Conservation (phyloP, 2,329 filamentous ascomycete genomes). For the Apiospora phragmitis region DNA sequence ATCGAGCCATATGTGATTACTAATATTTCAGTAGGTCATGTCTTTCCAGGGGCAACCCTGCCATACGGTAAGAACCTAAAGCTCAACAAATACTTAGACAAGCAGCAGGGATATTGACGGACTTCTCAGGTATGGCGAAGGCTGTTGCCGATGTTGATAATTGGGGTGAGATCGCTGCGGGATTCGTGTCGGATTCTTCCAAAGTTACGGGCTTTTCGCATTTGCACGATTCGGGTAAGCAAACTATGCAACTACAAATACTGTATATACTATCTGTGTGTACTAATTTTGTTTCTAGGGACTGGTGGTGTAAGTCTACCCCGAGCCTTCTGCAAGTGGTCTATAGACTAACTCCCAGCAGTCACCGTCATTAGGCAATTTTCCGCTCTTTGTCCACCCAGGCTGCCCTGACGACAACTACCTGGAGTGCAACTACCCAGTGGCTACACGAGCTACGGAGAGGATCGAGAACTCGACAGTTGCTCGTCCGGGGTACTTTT, state of each 20-base stretch:
- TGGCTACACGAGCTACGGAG: constrained; percentile 44
- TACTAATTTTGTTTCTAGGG: constrained; percentile 18
- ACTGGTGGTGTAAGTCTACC: constrained; percentile 32
- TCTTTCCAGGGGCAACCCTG: constrained; percentile 34
- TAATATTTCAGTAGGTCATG: constrained; percentile 26
- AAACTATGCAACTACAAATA: too few relatives aligned
- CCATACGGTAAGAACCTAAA: constrained; percentile 29
- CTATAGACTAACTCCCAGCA: constrained; percentile 21
- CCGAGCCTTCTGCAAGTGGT: background rate
- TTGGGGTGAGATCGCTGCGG: constrained; percentile 29
- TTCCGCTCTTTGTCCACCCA: constrained; percentile 52
- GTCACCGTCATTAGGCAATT: constrained; percentile 52
- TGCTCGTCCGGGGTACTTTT: constrained; percentile 62
- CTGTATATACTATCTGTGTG: background rate
- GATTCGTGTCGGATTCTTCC: constrained; percentile 34
- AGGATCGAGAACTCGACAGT: constrained; percentile 51
- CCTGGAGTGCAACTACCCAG: constrained; percentile 51
- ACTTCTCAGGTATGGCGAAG: constrained; percentile 32
- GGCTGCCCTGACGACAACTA: constrained; percentile 49
- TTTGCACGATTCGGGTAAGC: constrained; percentile 33
- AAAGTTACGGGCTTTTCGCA: constrained; percentile 34
- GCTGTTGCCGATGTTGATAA: constrained; percentile 32
- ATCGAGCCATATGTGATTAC: background rate
- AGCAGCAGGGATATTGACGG: background rate
- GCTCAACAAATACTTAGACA: background rate